Evolutionary conservation across 1,284 basidiomycete species (phyloP).

Genomic region (Porodaedalea pini): DNA sequence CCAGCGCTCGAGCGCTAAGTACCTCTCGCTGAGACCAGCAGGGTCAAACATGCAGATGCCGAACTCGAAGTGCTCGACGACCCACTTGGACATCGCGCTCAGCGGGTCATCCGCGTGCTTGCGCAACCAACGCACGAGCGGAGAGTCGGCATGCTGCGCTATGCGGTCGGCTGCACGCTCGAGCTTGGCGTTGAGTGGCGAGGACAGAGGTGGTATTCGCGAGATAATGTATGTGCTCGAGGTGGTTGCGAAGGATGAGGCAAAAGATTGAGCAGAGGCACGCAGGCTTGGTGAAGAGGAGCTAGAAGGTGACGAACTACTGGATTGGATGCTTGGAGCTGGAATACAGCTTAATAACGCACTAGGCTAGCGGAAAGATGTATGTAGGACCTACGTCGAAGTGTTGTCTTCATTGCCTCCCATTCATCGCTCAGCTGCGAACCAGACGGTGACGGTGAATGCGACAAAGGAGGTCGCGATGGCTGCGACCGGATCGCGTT

Average conservation of each 20-base stretch:
- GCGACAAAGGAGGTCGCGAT: not conserved
- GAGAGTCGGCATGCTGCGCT: constrained; percentile 37
- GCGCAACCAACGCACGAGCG: constrained; percentile 42
- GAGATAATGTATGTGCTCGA: constrained; percentile 13
- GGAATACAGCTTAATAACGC: too few species aligned
- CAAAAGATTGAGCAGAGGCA: constrained; percentile 2
- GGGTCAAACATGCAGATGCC: constrained; percentile 56
- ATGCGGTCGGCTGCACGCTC: constrained; percentile 37
- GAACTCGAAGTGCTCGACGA: constrained; percentile 52
- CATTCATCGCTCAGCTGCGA: constrained; percentile 10
- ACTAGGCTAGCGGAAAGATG: not conserved
- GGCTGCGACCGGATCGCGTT: not conserved
- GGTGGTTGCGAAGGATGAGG: not conserved
- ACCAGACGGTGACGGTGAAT: not conserved
- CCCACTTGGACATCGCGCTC: constrained; percentile 43
- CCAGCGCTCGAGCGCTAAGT: constrained; percentile 43
- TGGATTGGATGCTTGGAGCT: not conserved
- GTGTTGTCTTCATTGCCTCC: constrained; percentile 15
- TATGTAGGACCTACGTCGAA: not conserved
- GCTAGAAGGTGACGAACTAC: not conserved
- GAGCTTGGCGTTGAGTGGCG: constrained; percentile 24
- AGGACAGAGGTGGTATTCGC: constrained; percentile 19
- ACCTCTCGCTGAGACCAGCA: constrained; percentile 42
- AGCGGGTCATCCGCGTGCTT: constrained; percentile 51
- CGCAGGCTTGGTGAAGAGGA: not conserved